phyloP scores from a whole-genome alignment of 306 rosid species.

The Castanospermum australe region DNA sequence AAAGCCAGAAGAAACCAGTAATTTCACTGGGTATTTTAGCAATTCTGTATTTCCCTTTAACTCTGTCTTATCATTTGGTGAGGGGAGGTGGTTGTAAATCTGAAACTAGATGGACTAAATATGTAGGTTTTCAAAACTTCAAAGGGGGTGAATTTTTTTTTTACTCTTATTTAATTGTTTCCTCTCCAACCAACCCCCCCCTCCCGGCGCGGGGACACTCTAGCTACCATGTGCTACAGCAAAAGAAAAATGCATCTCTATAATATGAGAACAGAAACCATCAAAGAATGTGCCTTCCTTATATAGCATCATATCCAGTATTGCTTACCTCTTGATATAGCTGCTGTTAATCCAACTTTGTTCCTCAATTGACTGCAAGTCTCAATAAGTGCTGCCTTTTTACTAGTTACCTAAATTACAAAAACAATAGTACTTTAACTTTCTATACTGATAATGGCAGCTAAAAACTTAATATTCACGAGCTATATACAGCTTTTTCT shows the following conservation, averaged over 20 bases:
- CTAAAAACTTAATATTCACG: background rate
- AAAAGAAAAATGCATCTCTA: background rate
- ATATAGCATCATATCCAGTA: slow-evolving; percentile 10
- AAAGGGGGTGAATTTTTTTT: background rate
- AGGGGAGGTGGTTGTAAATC: background rate
- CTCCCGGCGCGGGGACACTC: background rate
- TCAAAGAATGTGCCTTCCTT: background rate
- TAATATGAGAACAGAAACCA: slow-evolving; percentile 9
- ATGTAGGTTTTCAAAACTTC: background rate
- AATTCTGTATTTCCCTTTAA: background rate
- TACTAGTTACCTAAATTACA: slow-evolving; percentile 71
- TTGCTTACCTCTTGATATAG: slow-evolving; percentile 64
- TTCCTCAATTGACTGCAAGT: slow-evolving; percentile 62
- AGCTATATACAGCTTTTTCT: slow-evolving; percentile 6
- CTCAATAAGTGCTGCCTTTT: slow-evolving; percentile 83
- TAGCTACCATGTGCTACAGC: background rate
- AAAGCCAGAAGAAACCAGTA: background rate
- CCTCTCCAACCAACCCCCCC: background rate
- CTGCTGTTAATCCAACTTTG: slow-evolving; percentile 67
- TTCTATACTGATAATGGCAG: slow-evolving; percentile 4
- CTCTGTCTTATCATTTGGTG: background rate
- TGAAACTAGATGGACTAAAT: background rate
- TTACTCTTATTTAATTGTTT: background rate
- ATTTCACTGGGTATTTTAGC: background rate
- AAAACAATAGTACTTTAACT: slow-evolving; percentile 3